These are phyloP conservation scores for Coemansia sp. DNA, from an alignment of 192 early-diverging fungal genomes.

Conservation along the genomic window DNA sequence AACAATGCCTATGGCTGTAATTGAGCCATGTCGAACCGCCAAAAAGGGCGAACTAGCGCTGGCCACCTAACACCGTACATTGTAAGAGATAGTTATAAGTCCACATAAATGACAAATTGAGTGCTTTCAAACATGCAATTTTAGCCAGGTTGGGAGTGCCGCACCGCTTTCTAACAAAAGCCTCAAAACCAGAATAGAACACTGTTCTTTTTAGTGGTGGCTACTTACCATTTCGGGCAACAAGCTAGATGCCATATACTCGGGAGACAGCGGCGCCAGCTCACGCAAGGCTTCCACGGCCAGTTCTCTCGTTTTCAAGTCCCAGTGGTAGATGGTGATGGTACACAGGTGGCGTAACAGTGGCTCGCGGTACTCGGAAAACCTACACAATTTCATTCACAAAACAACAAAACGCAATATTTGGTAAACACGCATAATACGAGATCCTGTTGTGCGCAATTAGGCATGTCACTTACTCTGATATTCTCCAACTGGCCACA, in stretches of 20 bases:
- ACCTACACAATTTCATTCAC: constrained; percentile 27
- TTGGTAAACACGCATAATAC: not conserved
- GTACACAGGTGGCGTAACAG: constrained; percentile 74
- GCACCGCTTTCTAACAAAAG: not conserved
- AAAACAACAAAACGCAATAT: constrained; percentile 37
- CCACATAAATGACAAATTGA: not conserved
- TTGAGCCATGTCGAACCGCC: constrained; percentile 57
- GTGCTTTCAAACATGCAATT: not conserved
- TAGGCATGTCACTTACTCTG: constrained; percentile 44
- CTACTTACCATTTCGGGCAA: constrained; percentile 64
- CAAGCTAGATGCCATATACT: constrained; percentile 57
- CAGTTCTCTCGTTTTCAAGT: constrained; percentile 75
- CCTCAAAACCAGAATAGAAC: not conserved
- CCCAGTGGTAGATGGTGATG: constrained; percentile 83
- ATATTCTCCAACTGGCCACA: constrained; percentile 71
- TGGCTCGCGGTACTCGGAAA: constrained; percentile 72
- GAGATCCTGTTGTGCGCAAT: constrained; percentile 27
- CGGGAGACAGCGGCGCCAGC: constrained; percentile 65
- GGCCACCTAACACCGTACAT: constrained; percentile 26
- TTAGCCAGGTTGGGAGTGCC: not conserved
- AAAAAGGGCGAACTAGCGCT: constrained; percentile 44
- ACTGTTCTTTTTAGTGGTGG: not conserved
- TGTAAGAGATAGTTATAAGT: not conserved
- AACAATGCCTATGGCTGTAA: constrained; percentile 37
- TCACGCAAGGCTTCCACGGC: constrained; percentile 72